phyloP scores from a whole-genome alignment of 768 basidiomycete genomes.

The Galerina sulciceps region DNA sequence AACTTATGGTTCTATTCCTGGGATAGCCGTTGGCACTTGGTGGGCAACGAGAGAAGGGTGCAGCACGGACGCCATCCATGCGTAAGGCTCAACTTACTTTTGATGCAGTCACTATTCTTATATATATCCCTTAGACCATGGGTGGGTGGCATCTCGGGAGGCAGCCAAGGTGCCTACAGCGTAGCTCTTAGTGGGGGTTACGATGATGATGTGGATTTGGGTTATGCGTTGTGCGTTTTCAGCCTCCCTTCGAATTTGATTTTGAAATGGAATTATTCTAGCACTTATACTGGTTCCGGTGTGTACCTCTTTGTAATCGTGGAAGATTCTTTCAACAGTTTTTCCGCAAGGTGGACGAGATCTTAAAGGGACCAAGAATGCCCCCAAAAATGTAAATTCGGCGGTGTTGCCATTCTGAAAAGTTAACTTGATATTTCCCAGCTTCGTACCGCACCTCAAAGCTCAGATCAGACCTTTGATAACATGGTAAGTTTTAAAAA shows the following conservation, averaged over 20 bases:
- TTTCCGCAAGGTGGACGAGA: constrained; percentile 72
- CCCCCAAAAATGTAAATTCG: constrained; percentile 76
- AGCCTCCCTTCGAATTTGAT: not conserved
- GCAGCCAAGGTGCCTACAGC: constrained; percentile 76
- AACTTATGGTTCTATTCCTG: constrained; percentile 81
- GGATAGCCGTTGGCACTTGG: constrained; percentile 78
- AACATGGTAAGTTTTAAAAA: constrained; percentile 42
- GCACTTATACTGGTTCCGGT: constrained; percentile 85
- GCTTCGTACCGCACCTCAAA: constrained; percentile 91
- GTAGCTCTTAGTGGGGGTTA: constrained; percentile 91
- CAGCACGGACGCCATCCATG: constrained; percentile 81
- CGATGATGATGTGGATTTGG: constrained; percentile 82
- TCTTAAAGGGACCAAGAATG: constrained; percentile 79
- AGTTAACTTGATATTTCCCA: constrained; percentile 28
- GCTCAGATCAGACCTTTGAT: constrained; percentile 82
- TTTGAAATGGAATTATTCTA: constrained; percentile 29
- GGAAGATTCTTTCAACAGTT: not conserved
- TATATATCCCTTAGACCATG: constrained; percentile 56
- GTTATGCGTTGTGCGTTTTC: constrained; percentile 76
- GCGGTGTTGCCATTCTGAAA: constrained; percentile 23
- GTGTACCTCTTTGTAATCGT: not conserved
- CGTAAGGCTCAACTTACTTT: constrained; percentile 51
- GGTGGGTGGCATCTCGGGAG: constrained; percentile 80
- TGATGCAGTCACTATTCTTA: not conserved
- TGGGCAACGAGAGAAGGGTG: constrained; percentile 78